Conservation (phyloP, 2,329 filamentous ascomycete species). For the Xylariaceae sp. region DNA sequence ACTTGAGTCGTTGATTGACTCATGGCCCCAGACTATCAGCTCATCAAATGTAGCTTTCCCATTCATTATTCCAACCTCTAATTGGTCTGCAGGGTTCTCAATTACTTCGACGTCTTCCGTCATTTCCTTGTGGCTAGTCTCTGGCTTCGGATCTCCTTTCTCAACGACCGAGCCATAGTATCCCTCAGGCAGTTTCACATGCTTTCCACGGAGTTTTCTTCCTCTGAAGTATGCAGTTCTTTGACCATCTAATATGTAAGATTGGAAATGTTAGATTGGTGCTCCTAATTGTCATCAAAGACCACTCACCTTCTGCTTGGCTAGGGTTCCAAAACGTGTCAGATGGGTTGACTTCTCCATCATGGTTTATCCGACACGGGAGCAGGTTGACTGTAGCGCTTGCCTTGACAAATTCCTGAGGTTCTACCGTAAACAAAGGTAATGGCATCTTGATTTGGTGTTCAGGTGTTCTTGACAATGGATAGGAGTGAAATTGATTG, state of each 20-base stretch:
- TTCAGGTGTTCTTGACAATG: slow-evolving; percentile 1
- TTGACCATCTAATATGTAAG: slow-evolving; percentile 46
- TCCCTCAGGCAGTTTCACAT: slow-evolving; percentile 62
- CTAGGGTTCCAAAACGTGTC: slow-evolving; percentile 68
- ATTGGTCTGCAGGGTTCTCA: slow-evolving; percentile 42
- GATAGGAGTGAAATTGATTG: background rate
- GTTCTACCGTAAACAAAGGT: slow-evolving; percentile 24
- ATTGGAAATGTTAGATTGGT: too few relatives aligned
- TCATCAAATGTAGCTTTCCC: slow-evolving; percentile 67
- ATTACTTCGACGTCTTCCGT: slow-evolving; percentile 39
- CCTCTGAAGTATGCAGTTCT: slow-evolving; percentile 71
- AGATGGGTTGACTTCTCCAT: slow-evolving; percentile 63
- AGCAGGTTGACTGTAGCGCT: slow-evolving; percentile 54
- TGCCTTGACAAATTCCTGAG: slow-evolving; percentile 12
- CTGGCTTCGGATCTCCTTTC: slow-evolving; percentile 37
- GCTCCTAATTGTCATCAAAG: background rate
- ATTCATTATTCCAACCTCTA: slow-evolving; percentile 55
- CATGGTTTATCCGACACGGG: slow-evolving; percentile 75
- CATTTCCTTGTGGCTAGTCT: slow-evolving; percentile 22
- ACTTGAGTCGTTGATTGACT: slow-evolving; percentile 56
- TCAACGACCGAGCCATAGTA: slow-evolving; percentile 64
- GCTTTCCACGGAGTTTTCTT: slow-evolving; percentile 68
- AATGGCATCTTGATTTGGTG: slow-evolving; percentile 22
- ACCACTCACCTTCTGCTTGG: slow-evolving; percentile 41
- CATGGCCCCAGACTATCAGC: slow-evolving; percentile 82